phyloP scores from a whole-genome alignment of 371 early-diverging fungal species.

The Rhizopus arrhizus region DNA sequence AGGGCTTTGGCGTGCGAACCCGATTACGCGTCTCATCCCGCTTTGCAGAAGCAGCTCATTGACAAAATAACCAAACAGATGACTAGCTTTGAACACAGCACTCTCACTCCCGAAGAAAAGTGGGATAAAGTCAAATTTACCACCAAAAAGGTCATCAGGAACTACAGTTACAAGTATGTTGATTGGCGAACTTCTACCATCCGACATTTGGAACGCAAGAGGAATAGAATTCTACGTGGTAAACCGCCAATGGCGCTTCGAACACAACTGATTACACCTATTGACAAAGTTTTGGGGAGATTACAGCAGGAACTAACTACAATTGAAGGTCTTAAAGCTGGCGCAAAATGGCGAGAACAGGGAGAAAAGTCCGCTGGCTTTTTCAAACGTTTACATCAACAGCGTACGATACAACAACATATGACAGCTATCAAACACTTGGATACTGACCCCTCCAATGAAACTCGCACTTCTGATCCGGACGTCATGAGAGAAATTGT shows the following conservation, averaged over 20 bases:
- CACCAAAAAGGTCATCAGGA: neutral
- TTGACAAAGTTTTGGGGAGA: neutral
- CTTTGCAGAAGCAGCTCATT: neutral
- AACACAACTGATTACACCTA: neutral
- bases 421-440: neutral
- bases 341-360: slow-evolving; percentile 6
- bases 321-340: slow-evolving; percentile 3
- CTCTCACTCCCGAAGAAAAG: neutral
- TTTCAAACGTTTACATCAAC: slow-evolving; percentile 3
- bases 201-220: neutral
- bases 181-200: slow-evolving; percentile 1
- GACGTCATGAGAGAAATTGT: neutral
- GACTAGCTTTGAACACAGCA: neutral
- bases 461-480: neutral
- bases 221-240: slow-evolving; percentile 1
- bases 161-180: neutral
- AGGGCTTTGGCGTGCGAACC: slow-evolving; percentile 21
- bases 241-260: slow-evolving; percentile 2
- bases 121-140: slow-evolving; percentile 17
- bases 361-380: slow-evolving; percentile 4
- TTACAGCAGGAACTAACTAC: neutral
- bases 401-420: slow-evolving; percentile 3
- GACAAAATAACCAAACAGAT: neutral
- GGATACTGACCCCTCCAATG: neutral
- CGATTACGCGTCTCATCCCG: neutral